phyloP scores from a whole-genome alignment of 1,284 basidiomycete species.

The Irpex rosettiformis region DNA sequence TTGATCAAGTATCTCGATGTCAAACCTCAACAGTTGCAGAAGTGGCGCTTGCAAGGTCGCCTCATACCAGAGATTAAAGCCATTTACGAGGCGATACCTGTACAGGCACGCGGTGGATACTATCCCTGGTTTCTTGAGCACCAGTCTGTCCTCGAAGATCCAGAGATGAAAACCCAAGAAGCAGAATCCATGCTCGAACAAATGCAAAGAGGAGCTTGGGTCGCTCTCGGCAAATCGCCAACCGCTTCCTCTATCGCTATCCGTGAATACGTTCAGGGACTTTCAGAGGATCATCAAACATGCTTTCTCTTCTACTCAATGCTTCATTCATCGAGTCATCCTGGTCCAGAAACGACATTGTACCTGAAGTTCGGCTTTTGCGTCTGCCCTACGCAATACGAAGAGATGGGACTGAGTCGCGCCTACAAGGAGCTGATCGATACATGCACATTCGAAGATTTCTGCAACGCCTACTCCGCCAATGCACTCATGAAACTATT shows the following conservation, averaged over 20 bases:
- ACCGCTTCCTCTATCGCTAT: constrained; percentile 10
- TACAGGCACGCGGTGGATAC: constrained; percentile 22
- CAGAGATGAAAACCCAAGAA: neutral
- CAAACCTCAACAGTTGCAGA: constrained; percentile 27
- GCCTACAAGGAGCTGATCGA: constrained; percentile 26
- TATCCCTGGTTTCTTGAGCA: constrained; percentile 35
- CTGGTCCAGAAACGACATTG: constrained; percentile 13
- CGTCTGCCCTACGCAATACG: constrained; percentile 16
- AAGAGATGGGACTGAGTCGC: constrained; percentile 16
- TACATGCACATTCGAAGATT: constrained; percentile 32
- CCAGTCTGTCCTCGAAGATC: constrained; percentile 26
- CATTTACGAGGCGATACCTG: constrained; percentile 24
- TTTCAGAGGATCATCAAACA: constrained; percentile 12
- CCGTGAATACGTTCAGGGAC: neutral
- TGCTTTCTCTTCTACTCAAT: constrained; percentile 17
- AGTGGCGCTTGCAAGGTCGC: constrained; percentile 29
- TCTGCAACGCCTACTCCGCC: constrained; percentile 26
- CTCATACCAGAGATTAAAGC: constrained; percentile 33
- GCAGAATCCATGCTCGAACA: neutral
- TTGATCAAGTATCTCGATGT: constrained; percentile 23
- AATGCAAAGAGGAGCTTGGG: constrained; percentile 4
- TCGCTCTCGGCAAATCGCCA: constrained; percentile 10
- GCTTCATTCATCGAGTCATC: constrained; percentile 14
- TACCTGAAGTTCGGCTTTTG: constrained; percentile 33
- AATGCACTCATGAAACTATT: constrained; percentile 22